A percentile compares a stretch with the other conserved stretches of the same genome.
These are phyloP conservation scores for Candida dendrica DNA, from an alignment of 805 yeast genomes.

Conservation along the genomic window DNA sequence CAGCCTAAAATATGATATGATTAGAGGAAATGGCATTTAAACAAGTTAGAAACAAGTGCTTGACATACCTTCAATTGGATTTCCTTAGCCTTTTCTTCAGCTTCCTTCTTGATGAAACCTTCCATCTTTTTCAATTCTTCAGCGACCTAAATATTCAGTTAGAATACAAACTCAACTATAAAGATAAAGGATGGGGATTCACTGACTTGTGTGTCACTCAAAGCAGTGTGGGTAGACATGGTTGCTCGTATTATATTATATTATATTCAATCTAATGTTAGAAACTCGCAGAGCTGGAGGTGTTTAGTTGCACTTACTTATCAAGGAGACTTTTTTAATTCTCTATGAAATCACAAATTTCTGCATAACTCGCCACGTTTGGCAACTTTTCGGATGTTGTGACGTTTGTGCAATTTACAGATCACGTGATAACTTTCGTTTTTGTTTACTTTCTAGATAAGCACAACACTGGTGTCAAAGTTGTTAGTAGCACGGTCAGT, in stretches of 20 bases:
- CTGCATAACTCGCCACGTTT: neutral
- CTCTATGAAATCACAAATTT: too few species aligned
- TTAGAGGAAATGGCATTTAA: too few species aligned
- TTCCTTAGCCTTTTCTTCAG: slow-evolving; percentile 97
- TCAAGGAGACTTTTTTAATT: neutral
- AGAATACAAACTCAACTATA: too few species aligned
- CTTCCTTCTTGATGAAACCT: slow-evolving; percentile 97
- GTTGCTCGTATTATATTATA: neutral
- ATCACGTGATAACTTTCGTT: neutral
- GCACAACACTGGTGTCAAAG: too few species aligned
- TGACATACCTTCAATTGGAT: slow-evolving; percentile 62
- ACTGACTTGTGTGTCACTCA: slow-evolving; percentile 45
- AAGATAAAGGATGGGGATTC: too few species aligned
- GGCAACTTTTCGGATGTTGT: neutral
- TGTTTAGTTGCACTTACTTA: too few species aligned
- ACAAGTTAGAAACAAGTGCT: too few species aligned
- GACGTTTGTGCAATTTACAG: neutral
- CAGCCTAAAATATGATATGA: slow-evolving; percentile 66
- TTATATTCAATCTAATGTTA: too few species aligned
- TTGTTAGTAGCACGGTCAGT: too few species aligned
- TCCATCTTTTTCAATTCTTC: slow-evolving; percentile 97
- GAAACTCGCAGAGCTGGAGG: too few species aligned
- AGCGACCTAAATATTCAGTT: slow-evolving; percentile 66
- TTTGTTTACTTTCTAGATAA: too few species aligned
- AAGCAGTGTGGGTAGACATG: slow-evolving; percentile 31